Evolutionary conservation across 768 basidiomycete genomes (phyloP).

Genomic region (Suillus cothurnatus): DNA sequence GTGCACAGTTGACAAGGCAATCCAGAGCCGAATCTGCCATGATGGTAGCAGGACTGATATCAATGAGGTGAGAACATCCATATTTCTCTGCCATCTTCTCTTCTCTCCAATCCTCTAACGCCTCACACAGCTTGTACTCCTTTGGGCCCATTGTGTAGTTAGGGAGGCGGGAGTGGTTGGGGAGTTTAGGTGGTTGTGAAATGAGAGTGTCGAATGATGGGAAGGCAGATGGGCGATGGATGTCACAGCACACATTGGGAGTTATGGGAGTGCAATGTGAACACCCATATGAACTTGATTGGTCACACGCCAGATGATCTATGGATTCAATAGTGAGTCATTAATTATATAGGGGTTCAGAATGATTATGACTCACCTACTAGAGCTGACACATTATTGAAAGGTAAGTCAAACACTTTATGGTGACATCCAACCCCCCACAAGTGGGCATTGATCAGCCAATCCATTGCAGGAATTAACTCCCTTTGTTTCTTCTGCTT

Average conservation of each 20-base stretch:
- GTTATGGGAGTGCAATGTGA: constrained; percentile 13
- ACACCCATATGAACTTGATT: constrained; percentile 15
- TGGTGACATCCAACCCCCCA: constrained; percentile 15
- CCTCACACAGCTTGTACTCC: constrained; percentile 8
- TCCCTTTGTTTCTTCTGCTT: constrained; percentile 10
- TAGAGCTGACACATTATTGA: constrained; percentile 17
- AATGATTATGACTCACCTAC: constrained; percentile 16
- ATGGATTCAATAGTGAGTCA: not conserved
- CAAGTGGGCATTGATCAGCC: constrained; percentile 29
- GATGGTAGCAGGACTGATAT: not conserved
- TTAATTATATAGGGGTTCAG: not conserved
- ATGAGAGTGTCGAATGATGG: not conserved
- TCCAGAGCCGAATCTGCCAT: not conserved
- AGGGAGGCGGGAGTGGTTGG: constrained; percentile 8
- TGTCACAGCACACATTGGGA: constrained; percentile 20
- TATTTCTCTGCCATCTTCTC: constrained; percentile 7
- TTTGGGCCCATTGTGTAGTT: constrained; percentile 3
- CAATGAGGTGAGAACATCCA: not conserved
- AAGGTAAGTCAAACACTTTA: constrained; percentile 21
- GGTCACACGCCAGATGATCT: constrained; percentile 10
- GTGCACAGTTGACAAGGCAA: not conserved
- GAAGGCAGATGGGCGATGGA: constrained; percentile 18
- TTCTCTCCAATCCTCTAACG: constrained; percentile 18
- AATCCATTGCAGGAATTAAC: constrained; percentile 24
- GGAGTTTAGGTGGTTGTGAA: not conserved